Conservation (phyloP, 768 basidiomycete genomes). For the Rickenella mellea region DNA sequence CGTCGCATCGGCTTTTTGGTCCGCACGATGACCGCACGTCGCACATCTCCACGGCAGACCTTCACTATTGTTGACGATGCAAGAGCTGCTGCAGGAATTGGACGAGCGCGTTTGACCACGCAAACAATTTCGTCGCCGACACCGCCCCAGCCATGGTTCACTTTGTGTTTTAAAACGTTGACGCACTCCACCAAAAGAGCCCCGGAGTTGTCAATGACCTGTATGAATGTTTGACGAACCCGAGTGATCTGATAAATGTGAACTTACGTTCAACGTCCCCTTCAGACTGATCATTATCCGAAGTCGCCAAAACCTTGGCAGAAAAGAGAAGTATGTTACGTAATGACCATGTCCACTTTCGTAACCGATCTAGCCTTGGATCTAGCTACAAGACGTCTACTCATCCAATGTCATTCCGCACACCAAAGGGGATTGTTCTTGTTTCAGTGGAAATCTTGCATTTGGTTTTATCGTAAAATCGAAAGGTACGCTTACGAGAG, state of each 20-base stretch:
- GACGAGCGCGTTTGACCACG: conserved; percentile 86
- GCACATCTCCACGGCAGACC: conserved; percentile 87
- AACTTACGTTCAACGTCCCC: neutral
- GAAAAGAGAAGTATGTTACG: too few relatives aligned
- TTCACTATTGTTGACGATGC: conserved; percentile 76
- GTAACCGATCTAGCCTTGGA: too few relatives aligned
- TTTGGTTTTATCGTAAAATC: too few relatives aligned
- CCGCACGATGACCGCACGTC: conserved; percentile 92
- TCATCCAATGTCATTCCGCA: too few relatives aligned
- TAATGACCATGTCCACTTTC: too few relatives aligned
- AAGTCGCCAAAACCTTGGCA: too few relatives aligned
- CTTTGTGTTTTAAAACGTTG: conserved; percentile 92
- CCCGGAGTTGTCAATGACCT: conserved; percentile 98
- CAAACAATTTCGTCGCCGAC: conserved; percentile 96
- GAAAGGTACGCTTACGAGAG: too few relatives aligned
- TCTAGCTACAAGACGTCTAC: too few relatives aligned
- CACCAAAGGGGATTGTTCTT: too few relatives aligned
- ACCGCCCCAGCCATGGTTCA: conserved; percentile 87
- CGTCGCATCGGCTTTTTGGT: conserved; percentile 80
- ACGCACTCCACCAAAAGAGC: conserved; percentile 92
- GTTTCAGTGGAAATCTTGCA: too few relatives aligned
- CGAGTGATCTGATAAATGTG: neutral
- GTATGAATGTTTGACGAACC: neutral
- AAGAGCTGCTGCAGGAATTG: conserved; percentile 57
- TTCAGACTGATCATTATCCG: conserved; percentile 1